Evolutionary conservation across 2,329 filamentous ascomycete species (phyloP), one percentile per base, ranked within the genome.

Genomic region (Trichoderma harzianum): DNA sequence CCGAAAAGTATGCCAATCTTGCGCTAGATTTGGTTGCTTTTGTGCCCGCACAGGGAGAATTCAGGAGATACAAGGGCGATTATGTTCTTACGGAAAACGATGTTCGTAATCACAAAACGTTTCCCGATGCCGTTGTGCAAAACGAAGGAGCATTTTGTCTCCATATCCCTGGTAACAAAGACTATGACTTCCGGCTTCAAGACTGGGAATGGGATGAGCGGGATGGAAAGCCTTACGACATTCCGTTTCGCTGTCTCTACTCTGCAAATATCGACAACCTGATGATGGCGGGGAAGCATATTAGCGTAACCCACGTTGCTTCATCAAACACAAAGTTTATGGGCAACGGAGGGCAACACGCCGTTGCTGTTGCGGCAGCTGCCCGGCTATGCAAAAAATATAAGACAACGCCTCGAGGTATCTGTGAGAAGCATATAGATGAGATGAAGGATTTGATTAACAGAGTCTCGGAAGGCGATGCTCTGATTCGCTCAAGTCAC

Each of bases 281-380:
- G 24, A 28, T 51, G 53, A 69, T 69, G 55, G 26, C 66, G 21
- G 64, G 64, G 36, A 61, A 69, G 55, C 36, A 61, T 51, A 69
- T 69, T n/a, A 51, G 66, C 3, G 21, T n/a, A 5, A 61, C 36
- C 10, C 36, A 69, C 39, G 55, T 34, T 14, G 55, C 66, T 53
- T 39, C 64, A 5, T 67, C 64, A 39, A 67, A 67, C 34, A 67
- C 64, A 3, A 67, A 67, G 30, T 67, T 67, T 57, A 67, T 67
- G 51, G 64, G 64, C 2, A 61, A 61, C 24, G 36, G 18, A 32
- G 36, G 24, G 3, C 66, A 61, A 5, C 66, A 61, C 18, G 55
- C 66, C n/a, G n/a, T 61, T 32, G 66, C 34, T 10, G 55, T 57
- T 32, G 55, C 66, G 4, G 66, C 26, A 11, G 55, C 55, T 2